These are phyloP conservation scores for Chenopodium quinoa DNA, from an alignment of 148 eudicot genomes.

Conservation along the genomic window DNA sequence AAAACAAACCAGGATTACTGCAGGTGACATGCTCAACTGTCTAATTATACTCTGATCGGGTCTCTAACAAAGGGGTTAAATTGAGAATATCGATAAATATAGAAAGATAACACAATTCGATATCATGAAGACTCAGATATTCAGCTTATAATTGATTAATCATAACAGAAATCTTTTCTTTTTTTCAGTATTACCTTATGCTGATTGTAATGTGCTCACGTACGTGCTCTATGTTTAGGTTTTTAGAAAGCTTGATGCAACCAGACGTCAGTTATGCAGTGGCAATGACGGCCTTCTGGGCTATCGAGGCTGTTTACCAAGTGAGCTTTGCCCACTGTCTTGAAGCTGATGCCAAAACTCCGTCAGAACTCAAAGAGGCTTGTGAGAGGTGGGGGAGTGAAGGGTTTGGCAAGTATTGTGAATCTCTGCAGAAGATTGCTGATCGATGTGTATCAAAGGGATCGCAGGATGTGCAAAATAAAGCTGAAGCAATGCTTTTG, in stretches of 20 bases:
- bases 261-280: slow-evolving; percentile 49
- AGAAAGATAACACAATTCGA: not conserved
- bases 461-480: slow-evolving; percentile 40
- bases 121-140: not conserved
- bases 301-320: slow-evolving; percentile 65
- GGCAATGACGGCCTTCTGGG: slow-evolving; percentile 66
- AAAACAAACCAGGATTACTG: slow-evolving; percentile 59
- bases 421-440: slow-evolving; percentile 47
- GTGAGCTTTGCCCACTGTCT: slow-evolving; percentile 76
- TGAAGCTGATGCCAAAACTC: slow-evolving; percentile 50
- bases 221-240: slow-evolving; percentile 36
- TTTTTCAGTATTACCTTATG: not conserved
- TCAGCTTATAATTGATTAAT: not conserved
- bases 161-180: not conserved
- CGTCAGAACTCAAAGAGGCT: slow-evolving; percentile 58
- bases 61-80: not conserved
- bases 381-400: slow-evolving; percentile 75
- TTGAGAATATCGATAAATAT: not conserved
- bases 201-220: not conserved
- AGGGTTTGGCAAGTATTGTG: slow-evolving; percentile 62
- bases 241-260: slow-evolving; percentile 59
- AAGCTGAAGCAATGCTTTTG: slow-evolving; percentile 56
- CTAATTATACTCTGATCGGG: not conserved
- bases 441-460: slow-evolving; percentile 43
- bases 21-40: slow-evolving; percentile 41